phyloP scores from a whole-genome alignment of 208 protist genomes.

The Trypanosoma platydactyli region DNA sequence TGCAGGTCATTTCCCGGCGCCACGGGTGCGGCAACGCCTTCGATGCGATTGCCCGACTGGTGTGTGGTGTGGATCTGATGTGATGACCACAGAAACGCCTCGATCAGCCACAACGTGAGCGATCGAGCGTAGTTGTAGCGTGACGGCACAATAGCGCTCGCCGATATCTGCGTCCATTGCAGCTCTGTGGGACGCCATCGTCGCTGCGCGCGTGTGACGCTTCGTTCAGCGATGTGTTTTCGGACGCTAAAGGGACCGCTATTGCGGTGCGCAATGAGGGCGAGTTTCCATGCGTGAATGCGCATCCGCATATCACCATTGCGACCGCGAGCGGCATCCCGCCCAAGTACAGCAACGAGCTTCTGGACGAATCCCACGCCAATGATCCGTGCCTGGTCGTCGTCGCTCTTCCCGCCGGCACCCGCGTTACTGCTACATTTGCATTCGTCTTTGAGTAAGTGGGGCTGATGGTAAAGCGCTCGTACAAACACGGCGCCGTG shows the following conservation, averaged over 20 bases:
- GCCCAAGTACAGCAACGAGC: constrained; percentile 65
- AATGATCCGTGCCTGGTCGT: constrained; percentile 16
- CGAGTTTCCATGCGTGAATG: constrained; percentile 47
- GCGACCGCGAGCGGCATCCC: constrained; percentile 43
- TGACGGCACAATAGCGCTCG: too few relatives aligned
- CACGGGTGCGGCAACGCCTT: too few relatives aligned
- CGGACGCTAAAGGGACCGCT: constrained; percentile 53
- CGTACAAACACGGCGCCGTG: neutral
- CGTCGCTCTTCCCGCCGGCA: constrained; percentile 20
- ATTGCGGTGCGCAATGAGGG: constrained; percentile 30
- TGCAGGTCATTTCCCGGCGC: too few relatives aligned
- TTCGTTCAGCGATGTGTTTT: too few relatives aligned
- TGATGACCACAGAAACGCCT: too few relatives aligned
- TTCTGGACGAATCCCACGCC: constrained; percentile 34
- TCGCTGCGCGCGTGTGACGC: too few relatives aligned
- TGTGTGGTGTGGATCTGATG: too few relatives aligned
- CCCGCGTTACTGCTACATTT: constrained; percentile 22
- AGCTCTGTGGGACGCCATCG: too few relatives aligned
- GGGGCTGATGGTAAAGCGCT: neutral
- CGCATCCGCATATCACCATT: constrained; percentile 57
- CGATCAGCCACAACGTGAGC: too few relatives aligned
- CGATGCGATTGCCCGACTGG: too few relatives aligned
- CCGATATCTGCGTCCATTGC: too few relatives aligned
- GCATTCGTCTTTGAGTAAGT: constrained; percentile 11
- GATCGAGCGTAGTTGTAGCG: too few relatives aligned